A percentile compares a stretch with the other conserved stretches of the same genome.
These are phyloP conservation scores for Annulohypoxylon bovei DNA, from an alignment of 495 filamentous ascomycete genomes.

Conservation along the genomic window DNA sequence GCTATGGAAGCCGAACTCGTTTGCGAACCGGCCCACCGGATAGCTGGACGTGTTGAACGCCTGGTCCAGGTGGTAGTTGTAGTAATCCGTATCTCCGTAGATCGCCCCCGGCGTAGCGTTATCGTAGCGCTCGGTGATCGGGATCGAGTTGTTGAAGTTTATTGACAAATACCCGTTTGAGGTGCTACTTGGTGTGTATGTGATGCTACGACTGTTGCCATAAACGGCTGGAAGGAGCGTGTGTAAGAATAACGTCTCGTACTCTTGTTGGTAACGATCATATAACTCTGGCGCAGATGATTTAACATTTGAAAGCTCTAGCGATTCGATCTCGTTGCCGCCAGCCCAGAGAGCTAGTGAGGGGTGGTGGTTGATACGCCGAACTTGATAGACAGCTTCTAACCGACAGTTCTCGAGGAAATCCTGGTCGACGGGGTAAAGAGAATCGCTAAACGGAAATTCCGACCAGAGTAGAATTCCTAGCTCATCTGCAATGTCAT, in stretches of 20 bases:
- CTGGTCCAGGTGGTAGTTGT: slow-evolving; percentile 68
- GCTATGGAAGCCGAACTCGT: slow-evolving; percentile 74
- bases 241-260: slow-evolving; percentile 70
- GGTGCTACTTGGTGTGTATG: slow-evolving; percentile 73
- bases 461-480: slow-evolving; percentile 76
- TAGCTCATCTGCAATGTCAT: slow-evolving; percentile 72
- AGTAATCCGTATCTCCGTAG: slow-evolving; percentile 76
- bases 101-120: slow-evolving; percentile 65
- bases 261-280: slow-evolving; percentile 62
- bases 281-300: slow-evolving; percentile 54
- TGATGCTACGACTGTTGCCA: slow-evolving; percentile 71
- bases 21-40: slow-evolving; percentile 71
- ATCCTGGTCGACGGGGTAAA: slow-evolving; percentile 66
- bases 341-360: slow-evolving; percentile 75
- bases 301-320: slow-evolving; percentile 62
- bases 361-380: slow-evolving; percentile 73
- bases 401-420: slow-evolving; percentile 68
- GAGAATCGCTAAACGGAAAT: slow-evolving; percentile 71
- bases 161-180: slow-evolving; percentile 70
- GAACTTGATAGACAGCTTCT: slow-evolving; percentile 71
- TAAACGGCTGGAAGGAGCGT: slow-evolving; percentile 70
- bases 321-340: slow-evolving; percentile 71
- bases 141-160: slow-evolving; percentile 65
- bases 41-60: slow-evolving; percentile 67
- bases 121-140: slow-evolving; percentile 69